Conservation (phyloP, 352 stramenopile genomes). For the Globisporangium abappressorium region DNA sequence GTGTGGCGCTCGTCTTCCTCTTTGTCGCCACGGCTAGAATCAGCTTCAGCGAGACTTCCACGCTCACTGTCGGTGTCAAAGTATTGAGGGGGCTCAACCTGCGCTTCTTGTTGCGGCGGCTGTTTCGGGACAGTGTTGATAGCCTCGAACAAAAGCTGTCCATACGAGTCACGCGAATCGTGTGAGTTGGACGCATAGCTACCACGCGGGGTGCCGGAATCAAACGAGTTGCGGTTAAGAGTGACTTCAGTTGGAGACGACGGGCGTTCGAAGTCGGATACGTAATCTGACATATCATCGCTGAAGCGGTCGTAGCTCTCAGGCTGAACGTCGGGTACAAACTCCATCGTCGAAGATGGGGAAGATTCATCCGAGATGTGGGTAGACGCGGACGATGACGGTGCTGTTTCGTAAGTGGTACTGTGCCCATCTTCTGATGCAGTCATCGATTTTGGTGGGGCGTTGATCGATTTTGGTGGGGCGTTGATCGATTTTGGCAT, state of each 20-base stretch:
- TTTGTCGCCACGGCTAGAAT: neutral
- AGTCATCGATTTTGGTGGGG: conserved; percentile 1
- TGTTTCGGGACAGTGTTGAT: conserved; percentile 18
- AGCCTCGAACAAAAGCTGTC: conserved; percentile 15
- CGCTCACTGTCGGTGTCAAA: conserved; percentile 23
- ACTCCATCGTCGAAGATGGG: conserved; percentile 7
- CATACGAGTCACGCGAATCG: conserved; percentile 16
- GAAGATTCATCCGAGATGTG: conserved; percentile 13
- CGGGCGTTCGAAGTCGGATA: conserved; percentile 3
- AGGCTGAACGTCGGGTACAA: neutral
- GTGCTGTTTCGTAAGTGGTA: conserved; percentile 8
- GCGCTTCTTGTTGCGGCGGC: neutral
- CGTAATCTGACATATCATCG: conserved; percentile 4
- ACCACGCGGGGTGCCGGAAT: conserved; percentile 18
- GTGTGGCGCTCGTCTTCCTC: conserved; percentile 3
- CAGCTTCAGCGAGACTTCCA: conserved; percentile 7
- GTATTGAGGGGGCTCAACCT: conserved; percentile 14
- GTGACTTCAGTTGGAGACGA: conserved; percentile 10
- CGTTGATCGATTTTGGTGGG: neutral
- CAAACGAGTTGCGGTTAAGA: conserved; percentile 18
- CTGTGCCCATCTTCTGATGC: conserved; percentile 2
- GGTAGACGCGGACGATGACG: conserved; percentile 8
- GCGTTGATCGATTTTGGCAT: neutral
- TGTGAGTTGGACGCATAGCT: conserved; percentile 9
- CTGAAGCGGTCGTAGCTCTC: conserved; percentile 11